A percentile compares a stretch with the other conserved stretches of the same genome.
phyloP scores from a whole-genome alignment of 2,329 filamentous ascomycete genomes.

The Ophiocordyceps robertsii region DNA sequence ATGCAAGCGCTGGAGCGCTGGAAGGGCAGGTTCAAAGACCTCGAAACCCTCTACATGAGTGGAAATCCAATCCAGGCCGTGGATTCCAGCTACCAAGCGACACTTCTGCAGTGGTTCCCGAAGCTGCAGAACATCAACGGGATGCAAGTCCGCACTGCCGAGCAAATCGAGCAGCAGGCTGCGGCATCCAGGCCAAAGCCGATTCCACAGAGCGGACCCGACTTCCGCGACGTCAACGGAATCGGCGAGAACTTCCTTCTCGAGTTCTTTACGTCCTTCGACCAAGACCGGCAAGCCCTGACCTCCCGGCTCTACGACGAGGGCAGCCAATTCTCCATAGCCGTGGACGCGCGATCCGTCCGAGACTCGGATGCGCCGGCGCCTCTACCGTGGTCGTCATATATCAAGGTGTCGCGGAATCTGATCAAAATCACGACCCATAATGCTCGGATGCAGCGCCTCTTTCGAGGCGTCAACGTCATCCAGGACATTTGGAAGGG shows the following conservation, averaged over 20 bases:
- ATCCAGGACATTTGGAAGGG: constrained; percentile 57
- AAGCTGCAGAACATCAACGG: constrained; percentile 67
- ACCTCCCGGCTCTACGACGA: constrained; percentile 61
- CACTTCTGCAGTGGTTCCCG: constrained; percentile 72
- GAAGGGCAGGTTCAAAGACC: constrained; percentile 63
- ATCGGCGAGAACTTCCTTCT: constrained; percentile 66
- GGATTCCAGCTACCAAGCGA: constrained; percentile 47
- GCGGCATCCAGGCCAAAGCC: constrained; percentile 37
- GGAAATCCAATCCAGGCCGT: constrained; percentile 60
- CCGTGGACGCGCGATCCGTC: constrained; percentile 49
- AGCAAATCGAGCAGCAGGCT: constrained; percentile 48
- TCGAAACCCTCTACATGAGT: constrained; percentile 69
- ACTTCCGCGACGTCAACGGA: constrained; percentile 60
- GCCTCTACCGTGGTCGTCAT: constrained; percentile 54
- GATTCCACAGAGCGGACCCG: constrained; percentile 48
- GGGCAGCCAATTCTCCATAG: constrained; percentile 60
- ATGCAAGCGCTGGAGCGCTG: constrained; percentile 58
- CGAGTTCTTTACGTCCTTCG: constrained; percentile 61
- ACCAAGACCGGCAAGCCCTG: constrained; percentile 53
- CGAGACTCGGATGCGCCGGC: constrained; percentile 29
- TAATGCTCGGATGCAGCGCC: constrained; percentile 48
- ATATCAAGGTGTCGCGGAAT: constrained; percentile 69
- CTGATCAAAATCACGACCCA: constrained; percentile 53
- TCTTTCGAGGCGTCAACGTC: constrained; percentile 48
- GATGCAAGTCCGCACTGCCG: constrained; percentile 56